These are phyloP conservation scores for Kodamaea lidongshanica DNA, from an alignment of 805 yeast species.

Conservation along the genomic window DNA sequence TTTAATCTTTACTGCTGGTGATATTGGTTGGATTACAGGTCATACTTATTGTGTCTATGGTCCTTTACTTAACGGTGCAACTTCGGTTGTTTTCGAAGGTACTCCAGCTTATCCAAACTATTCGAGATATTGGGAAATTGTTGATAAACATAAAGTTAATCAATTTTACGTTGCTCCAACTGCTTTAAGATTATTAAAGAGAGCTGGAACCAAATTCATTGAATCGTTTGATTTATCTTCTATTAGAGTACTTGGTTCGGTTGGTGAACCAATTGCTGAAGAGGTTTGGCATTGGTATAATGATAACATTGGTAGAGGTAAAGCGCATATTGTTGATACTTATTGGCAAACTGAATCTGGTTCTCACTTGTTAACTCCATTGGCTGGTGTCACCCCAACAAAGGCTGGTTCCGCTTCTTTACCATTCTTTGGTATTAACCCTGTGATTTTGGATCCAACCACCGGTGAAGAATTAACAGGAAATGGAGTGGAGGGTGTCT, in stretches of 20 bases:
- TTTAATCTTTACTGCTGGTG: slow-evolving; percentile 92
- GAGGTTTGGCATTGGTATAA: slow-evolving; percentile 99
- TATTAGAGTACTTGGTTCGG: slow-evolving; percentile 91
- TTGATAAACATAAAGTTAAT: slow-evolving; percentile 84
- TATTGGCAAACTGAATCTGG: slow-evolving; percentile 99
- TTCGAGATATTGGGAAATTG: slow-evolving; percentile 95
- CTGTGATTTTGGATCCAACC: slow-evolving; percentile 89
- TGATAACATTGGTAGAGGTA: slow-evolving; percentile 81
- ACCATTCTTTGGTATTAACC: slow-evolving; percentile 93
- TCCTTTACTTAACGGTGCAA: slow-evolving; percentile 79
- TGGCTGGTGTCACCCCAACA: slow-evolving; percentile 91
- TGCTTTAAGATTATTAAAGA: slow-evolving; percentile 81
- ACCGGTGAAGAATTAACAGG: slow-evolving; percentile 78
- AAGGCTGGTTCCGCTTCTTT: slow-evolving; percentile 97
- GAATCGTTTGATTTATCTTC: slow-evolving; percentile 75
- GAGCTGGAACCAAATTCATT: slow-evolving; percentile 84
- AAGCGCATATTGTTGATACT: slow-evolving; percentile 90
- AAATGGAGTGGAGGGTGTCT: slow-evolving; percentile 92
- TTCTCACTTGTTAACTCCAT: slow-evolving; percentile 87
- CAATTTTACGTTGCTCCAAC: slow-evolving; percentile 99
- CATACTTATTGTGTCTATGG: slow-evolving; percentile 95
- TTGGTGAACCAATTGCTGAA: slow-evolving; percentile 97
- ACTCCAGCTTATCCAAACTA: slow-evolving; percentile 96
- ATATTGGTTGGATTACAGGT: slow-evolving; percentile 99
- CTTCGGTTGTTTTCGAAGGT: slow-evolving; percentile 92